These are phyloP conservation scores for Cutaneotrichosporon sp. DNA, from an alignment of 1,284 basidiomycete species.

Conservation along the genomic window DNA sequence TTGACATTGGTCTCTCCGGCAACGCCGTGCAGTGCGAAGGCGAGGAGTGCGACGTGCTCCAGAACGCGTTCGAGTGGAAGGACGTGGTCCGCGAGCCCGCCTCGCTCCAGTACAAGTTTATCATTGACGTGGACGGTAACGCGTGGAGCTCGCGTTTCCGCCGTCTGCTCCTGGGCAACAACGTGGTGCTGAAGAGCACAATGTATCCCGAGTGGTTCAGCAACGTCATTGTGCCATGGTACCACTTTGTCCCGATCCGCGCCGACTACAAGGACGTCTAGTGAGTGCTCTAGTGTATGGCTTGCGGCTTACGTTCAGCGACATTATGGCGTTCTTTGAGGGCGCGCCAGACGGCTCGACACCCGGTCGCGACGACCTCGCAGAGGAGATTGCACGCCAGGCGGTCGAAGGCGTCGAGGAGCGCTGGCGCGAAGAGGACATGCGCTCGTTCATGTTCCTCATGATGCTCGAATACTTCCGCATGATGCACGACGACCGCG, in stretches of 20 bases:
- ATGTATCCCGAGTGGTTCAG: constrained; percentile 37
- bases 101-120: constrained; percentile 39
- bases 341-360: constrained; percentile 47
- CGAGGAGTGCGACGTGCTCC: constrained; percentile 45
- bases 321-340: constrained; percentile 50
- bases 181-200: constrained; percentile 42
- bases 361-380: constrained; percentile 42
- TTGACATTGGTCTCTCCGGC: constrained; percentile 39
- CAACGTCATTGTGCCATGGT: constrained; percentile 42
- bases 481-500: constrained; percentile 29
- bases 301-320: constrained; percentile 13
- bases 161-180: constrained; percentile 37
- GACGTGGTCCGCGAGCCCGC: constrained; percentile 17
- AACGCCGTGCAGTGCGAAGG: constrained; percentile 39
- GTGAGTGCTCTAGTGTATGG: not conserved
- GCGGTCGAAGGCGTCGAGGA: constrained; percentile 42
- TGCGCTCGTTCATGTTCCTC: constrained; percentile 47
- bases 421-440: constrained; percentile 48
- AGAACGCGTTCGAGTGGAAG: constrained; percentile 38
- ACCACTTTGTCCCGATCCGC: constrained; percentile 45
- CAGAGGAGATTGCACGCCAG: constrained; percentile 46
- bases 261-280: constrained; percentile 46
- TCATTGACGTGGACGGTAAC: constrained; percentile 51
- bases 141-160: constrained; percentile 48
- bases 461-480: constrained; percentile 39